Conservation (phyloP, 2,329 filamentous ascomycete genomes). For the Aureobasidium sp. region DNA sequence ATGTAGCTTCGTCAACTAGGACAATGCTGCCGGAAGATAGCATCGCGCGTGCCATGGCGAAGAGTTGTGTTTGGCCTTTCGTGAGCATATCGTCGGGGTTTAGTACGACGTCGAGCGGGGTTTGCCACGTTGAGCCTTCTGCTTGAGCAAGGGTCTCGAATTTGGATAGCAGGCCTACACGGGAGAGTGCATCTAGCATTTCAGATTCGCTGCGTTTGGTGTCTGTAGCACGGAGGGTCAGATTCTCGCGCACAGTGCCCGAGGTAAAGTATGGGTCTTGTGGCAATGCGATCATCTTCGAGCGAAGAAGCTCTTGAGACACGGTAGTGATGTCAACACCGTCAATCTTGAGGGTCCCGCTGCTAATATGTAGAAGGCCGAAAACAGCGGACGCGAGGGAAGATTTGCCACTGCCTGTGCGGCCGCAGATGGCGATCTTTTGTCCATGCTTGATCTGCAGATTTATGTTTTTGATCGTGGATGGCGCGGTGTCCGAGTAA, state of each 20-base stretch:
- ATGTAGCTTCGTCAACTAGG: constrained; percentile 40
- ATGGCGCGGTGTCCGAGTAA: constrained; percentile 22
- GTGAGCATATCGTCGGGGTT: constrained; percentile 25
- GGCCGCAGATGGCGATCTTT: constrained; percentile 46
- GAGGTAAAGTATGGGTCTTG: constrained; percentile 48
- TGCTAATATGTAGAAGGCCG: constrained; percentile 40
- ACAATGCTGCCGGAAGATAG: constrained; percentile 37
- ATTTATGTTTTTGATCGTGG: constrained; percentile 40
- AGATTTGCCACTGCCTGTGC: constrained; percentile 49
- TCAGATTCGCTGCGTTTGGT: constrained; percentile 31
- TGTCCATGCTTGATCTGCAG: constrained; percentile 42
- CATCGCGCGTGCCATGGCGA: constrained; percentile 43
- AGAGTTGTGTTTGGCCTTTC: constrained; percentile 45
- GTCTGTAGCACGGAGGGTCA: constrained; percentile 35
- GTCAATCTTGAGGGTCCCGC: constrained; percentile 42
- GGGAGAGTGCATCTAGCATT: constrained; percentile 38
- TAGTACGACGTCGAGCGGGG: constrained; percentile 14
- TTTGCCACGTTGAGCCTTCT: not conserved
- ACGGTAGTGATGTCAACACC: constrained; percentile 40
- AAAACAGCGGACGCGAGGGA: constrained; percentile 44
- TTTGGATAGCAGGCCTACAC: constrained; percentile 39
- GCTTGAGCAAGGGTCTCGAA: constrained; percentile 29
- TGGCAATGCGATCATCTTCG: constrained; percentile 40
- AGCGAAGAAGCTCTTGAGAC: constrained; percentile 40
- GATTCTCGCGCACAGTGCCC: constrained; percentile 42